phyloP scores from a whole-genome alignment of 2,329 filamentous ascomycete species.

The Hypoxylon sp. region DNA sequence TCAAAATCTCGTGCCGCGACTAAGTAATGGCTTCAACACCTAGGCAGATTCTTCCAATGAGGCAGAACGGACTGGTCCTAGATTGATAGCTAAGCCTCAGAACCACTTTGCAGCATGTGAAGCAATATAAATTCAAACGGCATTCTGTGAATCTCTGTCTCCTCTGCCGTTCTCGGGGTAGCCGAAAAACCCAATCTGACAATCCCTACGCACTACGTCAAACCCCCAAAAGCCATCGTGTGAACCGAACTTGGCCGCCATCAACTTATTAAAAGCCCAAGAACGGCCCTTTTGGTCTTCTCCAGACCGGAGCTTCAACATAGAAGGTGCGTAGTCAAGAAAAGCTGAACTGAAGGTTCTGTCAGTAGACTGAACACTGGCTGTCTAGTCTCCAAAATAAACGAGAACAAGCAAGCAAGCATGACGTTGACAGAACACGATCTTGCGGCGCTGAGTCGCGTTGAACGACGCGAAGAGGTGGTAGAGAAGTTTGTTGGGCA shows the following conservation, averaged over 20 bases:
- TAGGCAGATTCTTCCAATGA: slow-evolving; percentile 7
- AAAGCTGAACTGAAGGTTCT: neutral
- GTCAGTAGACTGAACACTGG: neutral
- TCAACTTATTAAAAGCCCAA: neutral
- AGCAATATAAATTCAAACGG: neutral
- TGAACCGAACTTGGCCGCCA: neutral
- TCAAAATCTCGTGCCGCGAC: neutral
- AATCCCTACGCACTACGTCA: neutral
- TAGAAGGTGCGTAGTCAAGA: neutral
- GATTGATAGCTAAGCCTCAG: neutral
- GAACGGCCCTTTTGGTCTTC: neutral
- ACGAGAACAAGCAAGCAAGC: neutral
- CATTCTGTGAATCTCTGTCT: neutral
- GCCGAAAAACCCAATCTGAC: neutral
- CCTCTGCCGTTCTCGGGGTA: neutral
- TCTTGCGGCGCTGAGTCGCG: neutral
- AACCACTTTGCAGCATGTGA: neutral
- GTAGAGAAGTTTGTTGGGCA: slow-evolving; percentile 12
- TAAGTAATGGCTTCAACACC: neutral
- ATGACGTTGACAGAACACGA: slow-evolving; percentile 3
- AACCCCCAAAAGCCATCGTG: neutral
- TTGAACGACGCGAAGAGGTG: neutral
- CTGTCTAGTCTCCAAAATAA: neutral
- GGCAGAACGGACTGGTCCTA: neutral
- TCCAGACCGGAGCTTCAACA: neutral